Conservation (phyloP, 495 filamentous ascomycete genomes). For the Pseudevernia furfuracea region DNA sequence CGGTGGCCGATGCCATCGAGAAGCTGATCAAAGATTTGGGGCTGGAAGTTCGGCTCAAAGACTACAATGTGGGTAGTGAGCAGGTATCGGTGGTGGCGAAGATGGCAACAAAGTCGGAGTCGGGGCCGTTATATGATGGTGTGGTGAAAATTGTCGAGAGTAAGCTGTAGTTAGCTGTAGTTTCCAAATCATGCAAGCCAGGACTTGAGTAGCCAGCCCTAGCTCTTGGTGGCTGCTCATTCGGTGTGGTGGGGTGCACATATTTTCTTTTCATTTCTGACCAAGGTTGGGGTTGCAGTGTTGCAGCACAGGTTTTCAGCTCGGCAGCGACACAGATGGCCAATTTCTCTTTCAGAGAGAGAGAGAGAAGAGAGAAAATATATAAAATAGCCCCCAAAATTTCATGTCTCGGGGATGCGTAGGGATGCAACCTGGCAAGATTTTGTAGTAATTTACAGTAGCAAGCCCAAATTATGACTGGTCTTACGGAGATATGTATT, state of each 20-base stretch:
- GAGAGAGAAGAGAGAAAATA: too few species aligned
- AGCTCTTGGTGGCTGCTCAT: neutral
- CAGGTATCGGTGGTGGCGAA: constrained; percentile 18
- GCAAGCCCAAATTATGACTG: too few species aligned
- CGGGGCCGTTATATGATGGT: constrained; percentile 2
- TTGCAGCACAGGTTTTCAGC: neutral
- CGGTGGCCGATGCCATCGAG: constrained; percentile 21
- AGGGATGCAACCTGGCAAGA: too few species aligned
- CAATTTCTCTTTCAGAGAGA: too few species aligned
- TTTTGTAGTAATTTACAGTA: too few species aligned
- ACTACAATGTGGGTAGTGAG: constrained; percentile 21
- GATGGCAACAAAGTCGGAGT: constrained; percentile 6
- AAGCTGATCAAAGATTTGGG: constrained; percentile 36
- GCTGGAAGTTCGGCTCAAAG: constrained; percentile 21
- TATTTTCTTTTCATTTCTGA: too few species aligned
- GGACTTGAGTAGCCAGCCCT: neutral
- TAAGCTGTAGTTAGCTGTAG: neutral
- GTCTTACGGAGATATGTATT: too few species aligned
- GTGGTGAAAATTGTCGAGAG: constrained; percentile 1
- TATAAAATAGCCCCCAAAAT: too few species aligned
- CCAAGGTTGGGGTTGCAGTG: too few species aligned
- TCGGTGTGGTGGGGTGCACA: too few species aligned
- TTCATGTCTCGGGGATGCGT: too few species aligned
- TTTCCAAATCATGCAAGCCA: neutral
- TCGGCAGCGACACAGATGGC: neutral